Evolutionary conservation across 441 rosid genomes (phyloP), one percentile per base, ranked within the genome.

Genomic region (Dalechampia spathulata): DNA sequence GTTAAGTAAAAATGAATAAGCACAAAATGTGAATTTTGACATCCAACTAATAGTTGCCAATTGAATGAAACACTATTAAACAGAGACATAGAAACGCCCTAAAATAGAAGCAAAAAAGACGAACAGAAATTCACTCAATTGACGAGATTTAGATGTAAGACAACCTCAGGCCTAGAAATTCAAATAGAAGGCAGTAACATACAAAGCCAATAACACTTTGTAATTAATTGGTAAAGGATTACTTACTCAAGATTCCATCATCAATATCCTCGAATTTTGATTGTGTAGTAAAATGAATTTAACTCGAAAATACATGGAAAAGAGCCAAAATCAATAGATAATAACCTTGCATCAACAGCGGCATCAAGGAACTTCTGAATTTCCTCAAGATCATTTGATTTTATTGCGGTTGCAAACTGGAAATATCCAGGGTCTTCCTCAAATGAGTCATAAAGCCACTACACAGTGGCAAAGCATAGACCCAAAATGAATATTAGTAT

Each of bases 311-410:
- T 21, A 23, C 41, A 22, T 56, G 49, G 9, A 61, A 62, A 72
- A 50, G 58, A 61, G 38, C 64, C 36, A 51, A 36, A 68, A 43
- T 39, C 57, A 63, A 40, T n/a, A 60, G 69, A 60, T 32, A 55
- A 63, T 46, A 64, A 89, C 99, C 99, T 86, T 55, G 87, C 72
- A 52, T 84, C 83, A 51, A 89, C 94, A 51, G 97, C 80, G 55
- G 90, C 83, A 49, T 83, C 85, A 58, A 89, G 90, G 68, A 93
- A 93, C 42, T 76, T 82, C 62, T 89, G 97, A 66, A 93, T 89
- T 75, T 89, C 97, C 61, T 89, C 96, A 19, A 93, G 70, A 61
- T 93, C 99, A 69, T 62, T 85, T 32, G 99, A 93, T 39, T 83
- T 85, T 67, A 83, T 55, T 61, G 89, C 78, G 23, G 90, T 83